Evolutionary conservation across 1,139 yeast species (phyloP), one percentile per base, ranked within the genome.

Genomic region (Kurtzmaniella quercitrusa): DNA sequence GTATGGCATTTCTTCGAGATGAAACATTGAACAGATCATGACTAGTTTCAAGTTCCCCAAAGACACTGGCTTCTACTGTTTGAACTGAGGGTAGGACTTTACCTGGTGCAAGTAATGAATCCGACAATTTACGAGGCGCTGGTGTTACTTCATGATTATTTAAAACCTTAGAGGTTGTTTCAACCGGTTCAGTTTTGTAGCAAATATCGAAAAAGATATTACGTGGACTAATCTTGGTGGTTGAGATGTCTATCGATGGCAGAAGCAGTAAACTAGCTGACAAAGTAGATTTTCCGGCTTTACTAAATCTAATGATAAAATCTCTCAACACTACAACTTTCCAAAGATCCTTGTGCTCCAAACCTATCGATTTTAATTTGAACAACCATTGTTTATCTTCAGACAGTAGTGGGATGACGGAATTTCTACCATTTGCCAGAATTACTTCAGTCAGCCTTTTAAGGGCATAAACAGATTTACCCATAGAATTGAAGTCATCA

Each of bases 301-400:
- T 47, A 42, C 41, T 39, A 34, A 31, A 50, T 18, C 36, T 77
- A 52, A 67, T 73, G 7, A 90, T 75, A 53, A 89, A 87, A 38
- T 82, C 83, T 46, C 91, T 70, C 42, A 89, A 57, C 9, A 77
- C 77, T 33, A 82, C 80, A 6, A 93, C 66, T 61, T 91, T 93
- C 98, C 98, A 91, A 18, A 88, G 57, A 42, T 90, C 95, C 12
- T 70, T 74, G 15, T 81, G 86, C 16, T 72, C 75, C 40, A 91
- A 66, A 0, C 97, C 98, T 15, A 86, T 71, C 2, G 83, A 73
- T 43, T 79, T 77, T 42, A 93, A 66, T 49, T 83, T 79, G 31
- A 78, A 77, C 17, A 89, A 65, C 90, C 95, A 89, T 38, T 77
- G 77, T 49, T 79, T 78, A 60, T 93, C 98, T 46, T 84, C 93